Evolutionary conservation across 257 asterid genomes (phyloP), one percentile per base, ranked within the genome.

Genomic region (Jacaranda mimosifolia): DNA sequence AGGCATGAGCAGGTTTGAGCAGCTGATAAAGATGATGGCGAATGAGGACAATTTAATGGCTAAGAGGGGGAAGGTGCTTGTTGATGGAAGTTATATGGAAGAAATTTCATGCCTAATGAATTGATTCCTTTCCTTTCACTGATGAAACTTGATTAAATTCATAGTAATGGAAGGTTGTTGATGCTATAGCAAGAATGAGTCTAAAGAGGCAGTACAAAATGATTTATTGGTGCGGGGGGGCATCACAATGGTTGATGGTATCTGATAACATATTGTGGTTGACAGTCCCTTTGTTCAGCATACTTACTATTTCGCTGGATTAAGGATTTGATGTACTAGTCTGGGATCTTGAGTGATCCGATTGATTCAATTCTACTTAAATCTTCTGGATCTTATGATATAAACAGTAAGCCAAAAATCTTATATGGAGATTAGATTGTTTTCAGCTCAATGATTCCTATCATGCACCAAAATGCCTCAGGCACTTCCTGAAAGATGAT

Each of bases 1-100:
- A 89, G 72, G 97, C 99, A 0, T 87, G 83, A 73, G 96, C 93
- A 97, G 98, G 52, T 94, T 96, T 38, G 90, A 90, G 87, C 84
- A 94, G 89, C 85, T 96, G 85, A 97, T 96, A 82, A 93, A 86
- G 88, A 93, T 96, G 99, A 96, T 96, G 98, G 96, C 94, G 32
- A 98, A 93, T 86, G 99, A 96, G 76, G 98, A 96, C 79, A 26
- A 58, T 93, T 21, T 97, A 90, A 72, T n/a, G 90, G 99, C 99
- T 1, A 93, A 94, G 84, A 96, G 98, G 58, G 99, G 94, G 80
- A 96, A 91, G 68, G 94, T 96, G 75, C 98, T 96, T 70, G 99
- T 96, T 63, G 97, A 93, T 87, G 97, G 96, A 26, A 98, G 99
- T 3, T 96, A 57, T 76, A 82, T 96, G 90, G 87, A 91, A 65